Conservation (phyloP, 805 yeast genomes). For the Ogataea salicorniae region DNA sequence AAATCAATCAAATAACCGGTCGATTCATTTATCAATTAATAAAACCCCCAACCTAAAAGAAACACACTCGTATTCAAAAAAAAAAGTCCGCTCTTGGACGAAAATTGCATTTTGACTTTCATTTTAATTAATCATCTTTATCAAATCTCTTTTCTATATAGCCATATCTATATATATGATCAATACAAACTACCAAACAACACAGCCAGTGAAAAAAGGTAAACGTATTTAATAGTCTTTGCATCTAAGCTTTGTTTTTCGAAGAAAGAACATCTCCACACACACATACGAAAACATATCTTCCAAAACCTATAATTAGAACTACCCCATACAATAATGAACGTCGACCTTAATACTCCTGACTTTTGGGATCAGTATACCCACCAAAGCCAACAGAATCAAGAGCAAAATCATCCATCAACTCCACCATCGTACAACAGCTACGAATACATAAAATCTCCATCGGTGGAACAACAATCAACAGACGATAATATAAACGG, state of each 20-base stretch:
- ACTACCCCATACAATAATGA: constrained; percentile 2
- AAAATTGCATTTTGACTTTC: too few relatives aligned
- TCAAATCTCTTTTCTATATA: too few relatives aligned
- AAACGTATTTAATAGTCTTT: too few relatives aligned
- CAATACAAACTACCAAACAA: too few relatives aligned
- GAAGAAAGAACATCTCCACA: too few relatives aligned
- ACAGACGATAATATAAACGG: background rate
- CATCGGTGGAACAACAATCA: background rate
- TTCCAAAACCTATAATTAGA: background rate
- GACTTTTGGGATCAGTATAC: constrained; percentile 9
- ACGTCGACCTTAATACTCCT: constrained; percentile 3
- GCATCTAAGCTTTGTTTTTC: too few relatives aligned
- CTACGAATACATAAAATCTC: background rate
- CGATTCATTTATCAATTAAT: background rate
- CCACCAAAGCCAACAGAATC: constrained; percentile 1
- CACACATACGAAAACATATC: background rate
- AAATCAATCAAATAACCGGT: too few relatives aligned
- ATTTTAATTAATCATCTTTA: too few relatives aligned
- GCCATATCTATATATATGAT: too few relatives aligned
- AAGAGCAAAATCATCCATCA: constrained; percentile 1
- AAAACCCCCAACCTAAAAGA: too few relatives aligned
- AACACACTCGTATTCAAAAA: too few relatives aligned
- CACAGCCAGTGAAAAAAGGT: constrained; percentile 2
- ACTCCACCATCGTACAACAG: background rate
- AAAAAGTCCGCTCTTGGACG: too few relatives aligned